Evolutionary conservation across 495 filamentous ascomycete species (phyloP).

Genomic region (Neurospora africana): DNA sequence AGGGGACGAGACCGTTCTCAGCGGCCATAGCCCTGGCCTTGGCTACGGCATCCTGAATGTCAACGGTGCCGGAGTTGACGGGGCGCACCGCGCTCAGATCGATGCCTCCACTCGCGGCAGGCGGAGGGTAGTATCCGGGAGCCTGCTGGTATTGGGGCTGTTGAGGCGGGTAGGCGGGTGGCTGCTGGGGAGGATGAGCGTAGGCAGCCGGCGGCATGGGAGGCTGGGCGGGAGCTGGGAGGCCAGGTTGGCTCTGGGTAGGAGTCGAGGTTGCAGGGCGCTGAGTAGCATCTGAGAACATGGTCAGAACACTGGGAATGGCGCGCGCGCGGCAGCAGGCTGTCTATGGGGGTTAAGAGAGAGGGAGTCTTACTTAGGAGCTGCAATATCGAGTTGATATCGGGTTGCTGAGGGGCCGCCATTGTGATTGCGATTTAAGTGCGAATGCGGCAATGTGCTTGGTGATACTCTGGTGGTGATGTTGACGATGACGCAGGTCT

Average conservation of each 20-base stretch:
- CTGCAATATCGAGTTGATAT: conserved; percentile 22
- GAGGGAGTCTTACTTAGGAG: conserved; percentile 6
- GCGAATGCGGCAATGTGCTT: not conserved
- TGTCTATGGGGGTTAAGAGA: not conserved
- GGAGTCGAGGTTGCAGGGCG: conserved; percentile 26
- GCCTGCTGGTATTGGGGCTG: conserved; percentile 33
- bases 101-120: conserved; percentile 54
- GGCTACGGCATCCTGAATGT: conserved; percentile 61
- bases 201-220: conserved; percentile 9
- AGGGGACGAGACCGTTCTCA: conserved; percentile 52
- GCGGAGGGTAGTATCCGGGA: conserved; percentile 51
- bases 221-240: conserved; percentile 19
- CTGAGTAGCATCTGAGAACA: conserved; percentile 16
- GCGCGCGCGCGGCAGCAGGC: not conserved
- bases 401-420: conserved; percentile 16
- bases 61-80: conserved; percentile 60
- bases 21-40: conserved; percentile 61
- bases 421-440: conserved; percentile 8
- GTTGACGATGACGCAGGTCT: not conserved
- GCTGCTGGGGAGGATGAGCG: conserved; percentile 16
- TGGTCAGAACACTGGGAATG: not conserved
- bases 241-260: conserved; percentile 32
- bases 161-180: conserved; percentile 24
- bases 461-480: not conserved
- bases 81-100: conserved; percentile 69